Base-by-base conservation (phyloP, 768 basidiomycete species). In the Mycena epipterygia region DNA sequence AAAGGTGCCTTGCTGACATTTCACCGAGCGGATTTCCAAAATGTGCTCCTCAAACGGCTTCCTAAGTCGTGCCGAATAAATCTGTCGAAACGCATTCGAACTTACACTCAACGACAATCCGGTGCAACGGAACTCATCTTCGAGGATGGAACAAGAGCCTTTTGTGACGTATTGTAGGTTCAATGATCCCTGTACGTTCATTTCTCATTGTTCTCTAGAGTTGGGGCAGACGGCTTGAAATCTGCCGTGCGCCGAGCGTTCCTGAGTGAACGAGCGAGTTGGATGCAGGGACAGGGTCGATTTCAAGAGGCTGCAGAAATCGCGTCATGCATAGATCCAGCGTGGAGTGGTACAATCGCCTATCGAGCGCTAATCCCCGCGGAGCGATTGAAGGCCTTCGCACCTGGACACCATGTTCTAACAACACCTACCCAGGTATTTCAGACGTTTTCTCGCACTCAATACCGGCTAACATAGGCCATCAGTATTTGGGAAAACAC, bases 1-100 rank as follows among this genome's bases (percentile, higher is more conserved):
- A 44, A 75, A 90, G 89, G 89, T n/a, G 79, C 80, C 64, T 62
- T 89, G 68, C 81, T 89, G 70, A 78, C 80, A 67, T 84, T 93
- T 70, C 92, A 92, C 78, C 89, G 93, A 19, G 85, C 91, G 27
- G 90, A 92, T 73, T 91, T 93, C 73, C 91, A 93, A 64, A 78
- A 81, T 25, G 86, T 85, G 2, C 83, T 94, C 62, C 83, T 93
- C 12, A 78, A 81, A 46, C 81, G 82, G 65, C 78, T 93, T 32
- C 82, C 87, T 1, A 74, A 84, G 19, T 80, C 83, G 4, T 88
- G 84, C 74, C 82, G 79, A 56, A 83, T 86, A 7, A 81, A 87
- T 64, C 88, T 86, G 61, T 84, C 83, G 17, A 93, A 91, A 77
- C 90, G 89, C 19, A 84, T 93, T 27, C 82, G 83, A 61, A 86